Percentiles rank a stretch among this genome's conserved stretches.
These are phyloP conservation scores for Microbotryum saponariae DNA, from an alignment of 1,284 basidiomycete genomes.

Conservation along the genomic window DNA sequence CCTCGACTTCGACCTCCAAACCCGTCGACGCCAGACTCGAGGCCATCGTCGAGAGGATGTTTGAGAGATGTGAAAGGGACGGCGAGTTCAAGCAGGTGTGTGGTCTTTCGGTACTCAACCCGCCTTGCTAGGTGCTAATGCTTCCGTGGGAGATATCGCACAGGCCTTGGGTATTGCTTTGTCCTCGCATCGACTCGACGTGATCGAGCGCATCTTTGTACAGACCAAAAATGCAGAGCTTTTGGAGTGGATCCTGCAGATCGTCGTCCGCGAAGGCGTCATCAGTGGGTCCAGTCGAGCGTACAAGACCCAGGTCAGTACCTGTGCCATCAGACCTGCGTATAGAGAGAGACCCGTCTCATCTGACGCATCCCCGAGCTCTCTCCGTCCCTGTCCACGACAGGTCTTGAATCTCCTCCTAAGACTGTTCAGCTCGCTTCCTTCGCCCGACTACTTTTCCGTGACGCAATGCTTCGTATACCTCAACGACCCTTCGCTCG, in stretches of 20 bases:
- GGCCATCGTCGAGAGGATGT: conserved; percentile 77
- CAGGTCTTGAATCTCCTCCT: conserved; percentile 54
- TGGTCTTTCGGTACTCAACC: conserved; percentile 9
- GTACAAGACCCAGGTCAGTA: conserved; percentile 65
- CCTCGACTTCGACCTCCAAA: conserved; percentile 44
- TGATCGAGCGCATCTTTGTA: conserved; percentile 54
- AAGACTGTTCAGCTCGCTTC: conserved; percentile 68
- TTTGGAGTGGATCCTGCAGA: conserved; percentile 78
- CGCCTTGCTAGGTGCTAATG: conserved; percentile 6
- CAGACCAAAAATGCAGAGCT: conserved; percentile 62
- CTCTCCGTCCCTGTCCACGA: no score
- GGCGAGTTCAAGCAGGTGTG: conserved; percentile 79
- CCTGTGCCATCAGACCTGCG: background rate
- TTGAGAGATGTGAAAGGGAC: conserved; percentile 70
- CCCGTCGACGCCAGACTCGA: conserved; percentile 66
- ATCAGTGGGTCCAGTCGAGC: conserved; percentile 38
- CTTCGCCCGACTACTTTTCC: conserved; percentile 61
- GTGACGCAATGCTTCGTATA: conserved; percentile 82
- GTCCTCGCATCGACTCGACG: conserved; percentile 75
- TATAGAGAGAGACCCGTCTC: conserved; percentile 26
- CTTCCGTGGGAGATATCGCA: background rate
- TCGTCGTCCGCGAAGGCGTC: conserved; percentile 30
- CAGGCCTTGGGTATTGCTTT: conserved; percentile 90
- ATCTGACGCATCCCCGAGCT: conserved; percentile 52
- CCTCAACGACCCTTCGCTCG: conserved; percentile 65